These are phyloP conservation scores for Vigna reflexopilosa DNA, from an alignment of 306 rosid species.

Conservation along the genomic window DNA sequence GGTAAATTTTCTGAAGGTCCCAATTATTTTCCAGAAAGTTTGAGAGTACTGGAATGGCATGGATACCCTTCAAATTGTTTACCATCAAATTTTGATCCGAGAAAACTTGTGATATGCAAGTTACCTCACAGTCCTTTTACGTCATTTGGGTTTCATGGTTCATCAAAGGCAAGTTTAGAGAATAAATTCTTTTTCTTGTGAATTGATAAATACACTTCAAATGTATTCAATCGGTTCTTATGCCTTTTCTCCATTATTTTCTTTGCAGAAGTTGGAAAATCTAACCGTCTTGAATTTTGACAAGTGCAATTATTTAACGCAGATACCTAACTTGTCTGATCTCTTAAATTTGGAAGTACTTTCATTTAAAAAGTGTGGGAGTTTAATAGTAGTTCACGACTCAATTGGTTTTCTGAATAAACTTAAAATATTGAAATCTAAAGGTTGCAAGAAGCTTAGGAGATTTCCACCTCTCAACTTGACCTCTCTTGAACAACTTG, in stretches of 20 bases:
- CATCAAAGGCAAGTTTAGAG: neutral
- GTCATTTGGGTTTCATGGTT: neutral
- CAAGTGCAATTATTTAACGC: neutral
- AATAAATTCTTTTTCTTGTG: too few relatives aligned
- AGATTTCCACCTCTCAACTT: neutral
- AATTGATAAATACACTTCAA: neutral
- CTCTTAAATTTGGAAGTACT: constrained; percentile 11
- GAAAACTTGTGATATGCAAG: neutral
- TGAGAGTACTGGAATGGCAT: neutral
- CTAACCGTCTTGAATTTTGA: constrained; percentile 1
- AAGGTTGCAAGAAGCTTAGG: neutral
- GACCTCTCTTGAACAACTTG: too few relatives aligned
- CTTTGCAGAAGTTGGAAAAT: neutral
- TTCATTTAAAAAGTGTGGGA: neutral
- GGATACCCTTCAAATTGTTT: neutral
- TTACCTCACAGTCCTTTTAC: neutral
- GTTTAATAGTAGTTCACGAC: neutral
- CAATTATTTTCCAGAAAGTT: neutral
- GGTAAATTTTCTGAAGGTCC: neutral
- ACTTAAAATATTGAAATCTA: neutral
- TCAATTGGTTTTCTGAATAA: neutral
- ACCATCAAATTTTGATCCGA: neutral
- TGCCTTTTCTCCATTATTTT: neutral
- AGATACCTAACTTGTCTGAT: constrained; percentile 32
- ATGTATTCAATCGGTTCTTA: neutral